These are phyloP conservation scores for Penicillium griseofulvum DNA, from an alignment of 2,329 filamentous ascomycete genomes.

Conservation along the genomic window DNA sequence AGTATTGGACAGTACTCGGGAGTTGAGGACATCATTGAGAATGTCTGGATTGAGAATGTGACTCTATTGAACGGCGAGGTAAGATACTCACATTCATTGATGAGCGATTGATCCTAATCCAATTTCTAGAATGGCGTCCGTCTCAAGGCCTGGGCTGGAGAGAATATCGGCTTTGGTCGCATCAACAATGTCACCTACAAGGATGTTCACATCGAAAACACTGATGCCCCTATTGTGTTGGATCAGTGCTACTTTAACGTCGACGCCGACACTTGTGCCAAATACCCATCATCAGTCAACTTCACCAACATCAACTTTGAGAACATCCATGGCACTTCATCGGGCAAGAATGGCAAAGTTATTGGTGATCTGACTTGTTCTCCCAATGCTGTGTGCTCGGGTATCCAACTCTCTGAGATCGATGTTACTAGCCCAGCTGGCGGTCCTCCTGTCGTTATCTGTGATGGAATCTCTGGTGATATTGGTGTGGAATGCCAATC, in stretches of 20 bases:
- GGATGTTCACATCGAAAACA: slow-evolving; percentile 59
- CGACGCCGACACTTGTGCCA: slow-evolving; percentile 50
- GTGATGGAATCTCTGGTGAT: slow-evolving; percentile 48
- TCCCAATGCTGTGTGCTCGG: slow-evolving; percentile 56
- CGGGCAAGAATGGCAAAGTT: slow-evolving; percentile 55
- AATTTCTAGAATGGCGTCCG: slow-evolving; percentile 52
- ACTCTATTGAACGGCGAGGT: slow-evolving; percentile 54
- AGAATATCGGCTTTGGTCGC: slow-evolving; percentile 57
- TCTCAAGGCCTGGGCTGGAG: slow-evolving; percentile 62
- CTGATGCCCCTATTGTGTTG: slow-evolving; percentile 57
- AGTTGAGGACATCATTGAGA: slow-evolving; percentile 55
- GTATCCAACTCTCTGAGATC: slow-evolving; percentile 56
- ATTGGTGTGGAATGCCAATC: slow-evolving; percentile 42
- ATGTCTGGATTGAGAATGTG: slow-evolving; percentile 60
- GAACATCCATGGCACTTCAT: slow-evolving; percentile 58
- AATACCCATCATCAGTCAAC: slow-evolving; percentile 57
- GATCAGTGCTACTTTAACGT: slow-evolving; percentile 65
- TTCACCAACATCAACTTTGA: slow-evolving; percentile 59
- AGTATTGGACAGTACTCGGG: slow-evolving; percentile 58
- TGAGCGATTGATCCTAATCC: slow-evolving; percentile 22
- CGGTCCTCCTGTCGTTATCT: slow-evolving; percentile 48
- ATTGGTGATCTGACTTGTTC: slow-evolving; percentile 58
- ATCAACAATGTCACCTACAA: slow-evolving; percentile 63
- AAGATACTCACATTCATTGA: not conserved
- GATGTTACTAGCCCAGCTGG: slow-evolving; percentile 53